A percentile compares a stretch with the other conserved stretches of the same genome.
Evolutionary conservation across 2,329 filamentous ascomycete genomes (phyloP).

Genomic region (Akanthomyces uredinophilus): DNA sequence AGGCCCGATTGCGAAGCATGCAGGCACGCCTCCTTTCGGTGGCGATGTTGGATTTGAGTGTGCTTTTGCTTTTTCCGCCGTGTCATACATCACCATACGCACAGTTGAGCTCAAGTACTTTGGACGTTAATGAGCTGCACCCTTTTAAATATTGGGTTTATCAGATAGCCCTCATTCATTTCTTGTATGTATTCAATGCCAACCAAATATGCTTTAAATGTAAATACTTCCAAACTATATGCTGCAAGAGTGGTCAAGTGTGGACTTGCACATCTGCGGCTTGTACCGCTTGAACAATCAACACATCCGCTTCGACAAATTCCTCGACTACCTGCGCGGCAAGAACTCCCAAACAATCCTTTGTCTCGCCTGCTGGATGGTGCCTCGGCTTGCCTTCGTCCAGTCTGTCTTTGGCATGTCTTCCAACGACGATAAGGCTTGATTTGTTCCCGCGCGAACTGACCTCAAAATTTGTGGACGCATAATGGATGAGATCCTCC

Average conservation of each 20-base stretch:
- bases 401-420: constrained; percentile 16
- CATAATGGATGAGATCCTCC: constrained; percentile 22
- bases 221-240: background rate
- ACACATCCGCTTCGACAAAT: constrained; percentile 21
- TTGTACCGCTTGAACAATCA: constrained; percentile 22
- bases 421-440: constrained; percentile 22
- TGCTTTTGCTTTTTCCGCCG: constrained; percentile 54
- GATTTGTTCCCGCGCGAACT: constrained; percentile 14
- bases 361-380: constrained; percentile 18
- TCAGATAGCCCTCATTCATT: background rate
- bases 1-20: constrained; percentile 59
- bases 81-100: constrained; percentile 48
- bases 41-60: constrained; percentile 52
- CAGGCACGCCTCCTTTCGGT: constrained; percentile 43
- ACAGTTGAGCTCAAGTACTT: constrained; percentile 37
- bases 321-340: constrained; percentile 21
- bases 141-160: background rate
- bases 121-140: constrained; percentile 24
- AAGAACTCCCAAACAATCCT: constrained; percentile 21
- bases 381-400: constrained; percentile 21
- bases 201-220: background rate
- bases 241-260: background rate
- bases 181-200: background rate
- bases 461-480: constrained; percentile 12
- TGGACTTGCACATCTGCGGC: background rate